Evolutionary conservation across 1,284 basidiomycete genomes (phyloP).

Genomic region (Malassezia caprae): DNA sequence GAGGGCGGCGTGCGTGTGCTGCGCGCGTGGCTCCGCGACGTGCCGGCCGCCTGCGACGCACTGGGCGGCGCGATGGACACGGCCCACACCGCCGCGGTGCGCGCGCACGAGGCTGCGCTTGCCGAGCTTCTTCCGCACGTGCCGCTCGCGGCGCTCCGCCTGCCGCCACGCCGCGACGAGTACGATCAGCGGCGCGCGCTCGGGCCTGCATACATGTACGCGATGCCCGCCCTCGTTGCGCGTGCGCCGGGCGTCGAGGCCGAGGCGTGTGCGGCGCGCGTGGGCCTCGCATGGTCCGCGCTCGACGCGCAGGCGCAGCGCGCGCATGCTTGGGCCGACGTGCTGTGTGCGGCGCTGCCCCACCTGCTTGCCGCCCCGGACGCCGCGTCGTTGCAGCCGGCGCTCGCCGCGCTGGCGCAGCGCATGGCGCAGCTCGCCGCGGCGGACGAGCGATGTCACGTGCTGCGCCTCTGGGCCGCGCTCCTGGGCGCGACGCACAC

Average conservation of each 20-base stretch:
- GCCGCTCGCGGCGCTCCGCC: conserved; percentile 5
- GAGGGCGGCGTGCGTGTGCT: conserved; percentile 2
- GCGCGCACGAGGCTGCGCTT: neutral
- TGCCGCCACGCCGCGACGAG: conserved; percentile 7
- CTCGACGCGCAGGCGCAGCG: conserved; percentile 14
- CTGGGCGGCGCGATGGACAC: neutral
- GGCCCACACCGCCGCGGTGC: neutral
- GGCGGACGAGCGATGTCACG: neutral
- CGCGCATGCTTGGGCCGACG: conserved; percentile 6
- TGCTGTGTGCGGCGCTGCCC: neutral
- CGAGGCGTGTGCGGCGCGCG: neutral
- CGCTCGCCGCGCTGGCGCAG: neutral
- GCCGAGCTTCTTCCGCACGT: neutral
- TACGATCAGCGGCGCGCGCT: conserved; percentile 8
- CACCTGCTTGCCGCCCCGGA: neutral
- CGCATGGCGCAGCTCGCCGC: neutral
- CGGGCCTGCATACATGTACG: conserved; percentile 11
- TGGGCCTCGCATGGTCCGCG: conserved; percentile 8
- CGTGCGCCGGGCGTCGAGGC: neutral
- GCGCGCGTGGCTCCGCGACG: neutral
- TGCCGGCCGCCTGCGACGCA: neutral
- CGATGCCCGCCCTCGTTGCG: neutral
- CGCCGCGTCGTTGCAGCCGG: neutral
- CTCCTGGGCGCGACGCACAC: conserved; percentile 7
- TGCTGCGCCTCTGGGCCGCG: neutral